phyloP scores from a whole-genome alignment of 2,329 filamentous ascomycete genomes.

The Dryadomyces quercus-mongolicae region DNA sequence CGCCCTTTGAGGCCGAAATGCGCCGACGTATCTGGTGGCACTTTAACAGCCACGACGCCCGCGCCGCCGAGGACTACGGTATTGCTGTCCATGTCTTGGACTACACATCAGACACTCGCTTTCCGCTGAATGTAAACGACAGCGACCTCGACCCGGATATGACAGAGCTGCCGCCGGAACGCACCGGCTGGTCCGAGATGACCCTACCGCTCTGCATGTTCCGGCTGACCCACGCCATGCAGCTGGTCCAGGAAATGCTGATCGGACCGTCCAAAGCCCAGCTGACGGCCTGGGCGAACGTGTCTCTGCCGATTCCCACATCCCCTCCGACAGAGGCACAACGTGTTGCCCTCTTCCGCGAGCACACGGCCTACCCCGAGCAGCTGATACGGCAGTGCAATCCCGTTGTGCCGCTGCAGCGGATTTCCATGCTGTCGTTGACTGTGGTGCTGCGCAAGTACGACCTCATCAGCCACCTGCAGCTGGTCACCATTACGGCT shows the following conservation, averaged over 20 bases:
- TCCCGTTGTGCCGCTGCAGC: conserved; percentile 31
- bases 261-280: background rate
- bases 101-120: conserved; percentile 28
- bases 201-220: conserved; percentile 37
- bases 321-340: conserved; percentile 7
- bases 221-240: conserved; percentile 33
- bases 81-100: conserved; percentile 20
- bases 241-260: conserved; percentile 26
- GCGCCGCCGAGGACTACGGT: conserved; percentile 40
- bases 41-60: conserved; percentile 8
- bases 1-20: conserved; percentile 20
- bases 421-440: conserved; percentile 13
- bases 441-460: conserved; percentile 15
- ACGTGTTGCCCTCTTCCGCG: conserved; percentile 4
- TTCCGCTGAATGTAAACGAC: conserved; percentile 42
- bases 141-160: conserved; percentile 30
- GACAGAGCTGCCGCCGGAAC: conserved; percentile 25
- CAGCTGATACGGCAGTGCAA: conserved; percentile 35
- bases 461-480: conserved; percentile 18
- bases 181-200: conserved; percentile 40
- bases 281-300: background rate
- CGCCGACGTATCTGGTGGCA: conserved; percentile 13
- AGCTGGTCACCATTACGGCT: conserved; percentile 4
- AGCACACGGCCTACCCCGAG: conserved; percentile 29
- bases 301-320: background rate